phyloP scores from a whole-genome alignment of 192 early-diverging fungal genomes.

The Rhizoclosmatium globosum region DNA sequence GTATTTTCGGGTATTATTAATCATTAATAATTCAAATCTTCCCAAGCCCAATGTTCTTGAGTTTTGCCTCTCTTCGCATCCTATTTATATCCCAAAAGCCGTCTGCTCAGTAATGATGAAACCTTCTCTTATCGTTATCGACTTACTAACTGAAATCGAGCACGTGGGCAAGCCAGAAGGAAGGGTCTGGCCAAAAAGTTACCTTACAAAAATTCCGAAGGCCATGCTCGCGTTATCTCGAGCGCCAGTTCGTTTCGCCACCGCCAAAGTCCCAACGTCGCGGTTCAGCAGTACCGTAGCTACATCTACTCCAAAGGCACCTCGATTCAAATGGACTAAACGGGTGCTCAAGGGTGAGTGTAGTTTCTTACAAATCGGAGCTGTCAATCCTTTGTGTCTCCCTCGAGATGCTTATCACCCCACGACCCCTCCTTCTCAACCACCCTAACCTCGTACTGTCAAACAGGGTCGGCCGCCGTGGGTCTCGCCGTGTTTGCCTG shows the following conservation, averaged over 20 bases:
- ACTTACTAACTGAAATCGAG: too few species aligned
- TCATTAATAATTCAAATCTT: too few species aligned
- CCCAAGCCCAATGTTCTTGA: too few species aligned
- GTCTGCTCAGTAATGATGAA: too few species aligned
- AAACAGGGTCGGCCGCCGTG: neutral
- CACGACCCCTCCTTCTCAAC: neutral
- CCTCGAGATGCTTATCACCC: neutral
- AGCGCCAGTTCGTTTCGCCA: neutral
- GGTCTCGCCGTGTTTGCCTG: slow-evolving; percentile 15
- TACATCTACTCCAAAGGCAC: neutral
- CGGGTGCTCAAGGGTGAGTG: slow-evolving; percentile 19
- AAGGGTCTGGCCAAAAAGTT: too few species aligned
- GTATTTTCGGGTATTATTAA: neutral
- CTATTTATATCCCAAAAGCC: too few species aligned
- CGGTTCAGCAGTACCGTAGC: slow-evolving; percentile 17
- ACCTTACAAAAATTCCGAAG: too few species aligned
- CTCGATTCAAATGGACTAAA: slow-evolving; percentile 39
- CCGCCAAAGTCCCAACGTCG: neutral
- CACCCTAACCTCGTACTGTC: neutral
- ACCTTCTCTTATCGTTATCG: too few species aligned
- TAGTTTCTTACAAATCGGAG: neutral
- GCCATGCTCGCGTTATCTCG: neutral
- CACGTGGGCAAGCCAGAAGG: too few species aligned
- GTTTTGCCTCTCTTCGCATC: too few species aligned
- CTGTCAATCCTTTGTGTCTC: neutral